phyloP scores from a whole-genome alignment of 352 stramenopile genomes.

The Phytophthora rubi region DNA sequence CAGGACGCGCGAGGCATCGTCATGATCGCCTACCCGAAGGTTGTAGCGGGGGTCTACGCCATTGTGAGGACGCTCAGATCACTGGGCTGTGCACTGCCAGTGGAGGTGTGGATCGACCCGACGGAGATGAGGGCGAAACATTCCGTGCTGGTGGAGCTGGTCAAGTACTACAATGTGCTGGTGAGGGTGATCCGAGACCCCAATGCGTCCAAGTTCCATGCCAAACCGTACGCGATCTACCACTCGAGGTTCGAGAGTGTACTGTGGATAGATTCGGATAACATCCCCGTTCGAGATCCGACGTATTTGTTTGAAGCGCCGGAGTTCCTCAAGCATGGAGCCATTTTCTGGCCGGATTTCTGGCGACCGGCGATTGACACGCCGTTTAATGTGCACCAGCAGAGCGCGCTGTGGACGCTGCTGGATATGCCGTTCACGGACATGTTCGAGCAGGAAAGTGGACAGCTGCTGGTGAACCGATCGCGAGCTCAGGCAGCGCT shows the following conservation, averaged over 20 bases:
- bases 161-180: constrained; percentile 58
- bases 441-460: constrained; percentile 89
- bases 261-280: constrained; percentile 85
- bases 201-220: constrained; percentile 69
- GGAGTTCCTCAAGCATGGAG: constrained; percentile 66
- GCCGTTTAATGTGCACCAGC: constrained; percentile 77
- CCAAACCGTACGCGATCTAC: constrained; percentile 85
- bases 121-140: constrained; percentile 63
- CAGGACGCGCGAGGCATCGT: constrained; percentile 54
- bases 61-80: constrained; percentile 65
- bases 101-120: constrained; percentile 70
- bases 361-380: constrained; percentile 69
- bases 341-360: constrained; percentile 89
- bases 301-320: constrained; percentile 81
- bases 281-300: constrained; percentile 75
- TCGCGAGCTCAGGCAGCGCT: constrained; percentile 45
- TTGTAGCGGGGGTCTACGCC: constrained; percentile 71
- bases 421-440: constrained; percentile 86
- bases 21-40: constrained; percentile 77
- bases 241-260: constrained; percentile 78
- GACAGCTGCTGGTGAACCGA: constrained; percentile 76
- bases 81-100: constrained; percentile 51
- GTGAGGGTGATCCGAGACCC: constrained; percentile 68
- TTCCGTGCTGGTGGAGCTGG: constrained; percentile 64
- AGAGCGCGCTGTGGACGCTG: constrained; percentile 71